Conservation (phyloP, 2,329 filamentous ascomycete genomes). For the Sclerotinia borealis region DNA sequence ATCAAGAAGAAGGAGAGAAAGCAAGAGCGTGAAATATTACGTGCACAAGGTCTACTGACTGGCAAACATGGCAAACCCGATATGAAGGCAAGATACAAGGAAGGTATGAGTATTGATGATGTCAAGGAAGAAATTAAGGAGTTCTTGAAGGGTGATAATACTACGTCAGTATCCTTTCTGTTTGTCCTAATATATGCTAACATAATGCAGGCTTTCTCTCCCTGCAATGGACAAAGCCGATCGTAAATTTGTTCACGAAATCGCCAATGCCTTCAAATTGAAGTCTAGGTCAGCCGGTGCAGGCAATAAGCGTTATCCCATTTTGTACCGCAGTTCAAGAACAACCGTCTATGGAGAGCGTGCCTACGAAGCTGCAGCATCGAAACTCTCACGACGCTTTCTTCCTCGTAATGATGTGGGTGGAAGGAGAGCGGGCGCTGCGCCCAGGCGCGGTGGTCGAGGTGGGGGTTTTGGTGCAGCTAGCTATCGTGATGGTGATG, state of each 20-base stretch:
- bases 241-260: conserved; percentile 72
- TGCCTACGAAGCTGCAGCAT: conserved; percentile 44
- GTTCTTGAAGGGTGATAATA: conserved; percentile 60
- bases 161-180: conserved; percentile 48
- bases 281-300: conserved; percentile 79
- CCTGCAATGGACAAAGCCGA: conserved; percentile 78
- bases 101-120: conserved; percentile 65
- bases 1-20: conserved; percentile 66
- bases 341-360: conserved; percentile 57
- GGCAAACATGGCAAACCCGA: conserved; percentile 46
- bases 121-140: conserved; percentile 64
- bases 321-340: conserved; percentile 66
- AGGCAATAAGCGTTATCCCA: conserved; percentile 66
- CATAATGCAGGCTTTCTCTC: conserved; percentile 55
- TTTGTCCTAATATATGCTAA: conserved; percentile 11
- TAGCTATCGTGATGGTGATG: conserved; percentile 73
- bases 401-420: conserved; percentile 47
- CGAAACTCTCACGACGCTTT: conserved; percentile 46
- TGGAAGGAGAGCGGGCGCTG: conserved; percentile 28
- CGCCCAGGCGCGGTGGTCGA: conserved; percentile 32
- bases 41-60: conserved; percentile 59
- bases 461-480: conserved; percentile 38
- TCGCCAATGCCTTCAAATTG: conserved; percentile 68
- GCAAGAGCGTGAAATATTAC: conserved; percentile 61
- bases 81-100: conserved; percentile 63